Evolutionary conservation across 1,284 basidiomycete genomes (phyloP).

Genomic region (Peniophora sp.): DNA sequence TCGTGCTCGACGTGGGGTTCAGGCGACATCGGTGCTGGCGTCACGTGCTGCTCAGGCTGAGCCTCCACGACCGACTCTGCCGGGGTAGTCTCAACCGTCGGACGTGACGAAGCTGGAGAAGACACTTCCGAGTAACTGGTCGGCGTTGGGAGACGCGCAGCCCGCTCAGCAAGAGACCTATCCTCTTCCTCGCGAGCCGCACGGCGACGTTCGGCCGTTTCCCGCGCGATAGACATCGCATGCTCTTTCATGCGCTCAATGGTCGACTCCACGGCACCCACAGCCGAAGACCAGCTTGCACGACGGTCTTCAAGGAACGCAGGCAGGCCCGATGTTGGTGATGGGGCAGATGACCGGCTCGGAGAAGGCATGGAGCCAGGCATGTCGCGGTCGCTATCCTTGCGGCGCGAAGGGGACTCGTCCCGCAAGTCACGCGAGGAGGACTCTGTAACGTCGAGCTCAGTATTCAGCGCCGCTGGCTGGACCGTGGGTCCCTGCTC

Average conservation of each 20-base stretch:
- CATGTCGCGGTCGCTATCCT: neutral
- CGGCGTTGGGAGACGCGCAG: too few species aligned
- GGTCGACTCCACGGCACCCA: neutral
- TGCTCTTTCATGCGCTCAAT: slow-evolving; percentile 1
- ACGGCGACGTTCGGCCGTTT: neutral
- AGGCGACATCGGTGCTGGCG: too few species aligned
- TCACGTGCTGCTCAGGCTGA: too few species aligned
- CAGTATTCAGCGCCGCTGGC: neutral
- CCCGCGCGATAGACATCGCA: neutral
- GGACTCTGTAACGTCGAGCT: neutral
- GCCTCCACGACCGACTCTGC: too few species aligned
- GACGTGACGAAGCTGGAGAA: too few species aligned
- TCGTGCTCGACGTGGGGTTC: too few species aligned
- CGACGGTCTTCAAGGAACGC: too few species aligned
- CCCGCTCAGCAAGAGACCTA: neutral
- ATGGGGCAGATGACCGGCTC: neutral
- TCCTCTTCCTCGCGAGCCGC: neutral
- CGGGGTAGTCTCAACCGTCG: too few species aligned
- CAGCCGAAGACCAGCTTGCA: neutral
- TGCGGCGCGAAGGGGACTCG: neutral
- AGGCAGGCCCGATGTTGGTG: too few species aligned
- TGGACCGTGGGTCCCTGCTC: neutral
- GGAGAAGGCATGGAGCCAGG: neutral
- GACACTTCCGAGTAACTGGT: too few species aligned
- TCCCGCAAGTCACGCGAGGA: neutral